These are phyloP conservation scores for Sugiyamaella neomexicana DNA, from an alignment of 1,139 yeast genomes.

Conservation along the genomic window DNA sequence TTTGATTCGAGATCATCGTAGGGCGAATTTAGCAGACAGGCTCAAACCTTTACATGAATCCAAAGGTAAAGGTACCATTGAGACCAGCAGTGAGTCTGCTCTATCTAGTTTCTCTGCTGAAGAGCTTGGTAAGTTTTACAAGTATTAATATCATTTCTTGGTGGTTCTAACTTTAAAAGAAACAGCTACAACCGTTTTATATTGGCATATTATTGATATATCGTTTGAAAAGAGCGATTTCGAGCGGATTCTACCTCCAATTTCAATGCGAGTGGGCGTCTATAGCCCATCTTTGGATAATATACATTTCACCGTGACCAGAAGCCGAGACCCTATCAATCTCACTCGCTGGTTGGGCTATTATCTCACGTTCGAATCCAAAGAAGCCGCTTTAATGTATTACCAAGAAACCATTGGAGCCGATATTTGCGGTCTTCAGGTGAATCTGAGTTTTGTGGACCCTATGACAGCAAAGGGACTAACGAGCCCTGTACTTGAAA, in stretches of 20 bases:
- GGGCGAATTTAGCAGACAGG: constrained; percentile 8
- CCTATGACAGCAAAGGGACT: constrained; percentile 34
- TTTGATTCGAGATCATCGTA: constrained; percentile 6
- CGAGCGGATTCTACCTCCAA: constrained; percentile 36
- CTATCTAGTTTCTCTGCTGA: background rate
- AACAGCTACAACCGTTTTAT: constrained; percentile 34
- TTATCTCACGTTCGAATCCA: constrained; percentile 52
- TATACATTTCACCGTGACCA: constrained; percentile 40
- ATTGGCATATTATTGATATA: constrained; percentile 40
- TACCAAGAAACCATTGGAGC: constrained; percentile 51
- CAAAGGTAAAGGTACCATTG: too few relatives aligned
- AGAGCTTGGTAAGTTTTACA: constrained; percentile 5
- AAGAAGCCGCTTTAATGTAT: constrained; percentile 53
- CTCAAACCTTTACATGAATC: constrained; percentile 2
- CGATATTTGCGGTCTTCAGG: constrained; percentile 52
- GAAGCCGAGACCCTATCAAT: constrained; percentile 51
- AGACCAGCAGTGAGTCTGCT: background rate
- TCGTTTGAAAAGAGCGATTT: constrained; percentile 38
- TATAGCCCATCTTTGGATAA: constrained; percentile 23
- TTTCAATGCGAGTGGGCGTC: constrained; percentile 23
- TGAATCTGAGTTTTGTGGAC: constrained; percentile 49
- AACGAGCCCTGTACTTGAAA: constrained; percentile 33
- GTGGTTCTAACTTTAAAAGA: background rate
- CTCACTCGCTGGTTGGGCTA: constrained; percentile 51
- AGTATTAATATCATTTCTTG: background rate